A percentile compares a stretch with the other conserved stretches of the same genome.
These are phyloP conservation scores for Plasmodium fragile DNA, from an alignment of 169 alveolate genomes.

Conservation along the genomic window DNA sequence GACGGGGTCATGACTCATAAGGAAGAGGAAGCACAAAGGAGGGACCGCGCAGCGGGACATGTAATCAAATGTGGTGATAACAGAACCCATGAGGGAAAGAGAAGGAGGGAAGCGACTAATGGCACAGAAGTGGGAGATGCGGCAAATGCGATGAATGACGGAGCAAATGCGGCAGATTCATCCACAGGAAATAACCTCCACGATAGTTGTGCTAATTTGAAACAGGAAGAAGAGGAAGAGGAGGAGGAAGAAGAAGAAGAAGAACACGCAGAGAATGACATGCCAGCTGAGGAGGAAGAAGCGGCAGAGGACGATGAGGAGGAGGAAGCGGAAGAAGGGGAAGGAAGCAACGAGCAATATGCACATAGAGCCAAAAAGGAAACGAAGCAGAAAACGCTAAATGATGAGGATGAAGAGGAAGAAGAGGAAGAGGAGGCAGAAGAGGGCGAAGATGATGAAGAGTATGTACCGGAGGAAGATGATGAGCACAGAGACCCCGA, in stretches of 20 bases:
- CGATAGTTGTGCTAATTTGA: background rate
- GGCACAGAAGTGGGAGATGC: background rate
- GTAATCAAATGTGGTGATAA: background rate
- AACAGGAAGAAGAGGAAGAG: conserved; percentile 5
- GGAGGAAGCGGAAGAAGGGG: background rate
- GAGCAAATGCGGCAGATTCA: background rate
- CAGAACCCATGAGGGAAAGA: background rate
- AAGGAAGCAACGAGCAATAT: background rate
- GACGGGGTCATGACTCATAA: background rate
- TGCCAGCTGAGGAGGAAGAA: background rate
- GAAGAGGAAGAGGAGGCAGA: background rate
- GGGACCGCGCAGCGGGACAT: background rate
- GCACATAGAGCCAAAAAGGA: background rate
- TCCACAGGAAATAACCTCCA: background rate
- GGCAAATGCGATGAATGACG: too few relatives aligned
- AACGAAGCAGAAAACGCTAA: background rate
- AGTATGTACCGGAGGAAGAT: background rate
- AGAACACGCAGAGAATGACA: background rate
- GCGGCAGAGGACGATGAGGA: background rate
- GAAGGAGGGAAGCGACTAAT: background rate
- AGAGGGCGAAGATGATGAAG: conserved; percentile 5
- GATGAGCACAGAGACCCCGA: conserved; percentile 11
- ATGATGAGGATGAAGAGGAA: background rate
- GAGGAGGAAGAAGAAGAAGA: background rate
- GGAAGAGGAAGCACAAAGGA: background rate